These are phyloP conservation scores for Myriangium duriaei DNA, from an alignment of 2,329 filamentous ascomycete genomes.

Conservation along the genomic window DNA sequence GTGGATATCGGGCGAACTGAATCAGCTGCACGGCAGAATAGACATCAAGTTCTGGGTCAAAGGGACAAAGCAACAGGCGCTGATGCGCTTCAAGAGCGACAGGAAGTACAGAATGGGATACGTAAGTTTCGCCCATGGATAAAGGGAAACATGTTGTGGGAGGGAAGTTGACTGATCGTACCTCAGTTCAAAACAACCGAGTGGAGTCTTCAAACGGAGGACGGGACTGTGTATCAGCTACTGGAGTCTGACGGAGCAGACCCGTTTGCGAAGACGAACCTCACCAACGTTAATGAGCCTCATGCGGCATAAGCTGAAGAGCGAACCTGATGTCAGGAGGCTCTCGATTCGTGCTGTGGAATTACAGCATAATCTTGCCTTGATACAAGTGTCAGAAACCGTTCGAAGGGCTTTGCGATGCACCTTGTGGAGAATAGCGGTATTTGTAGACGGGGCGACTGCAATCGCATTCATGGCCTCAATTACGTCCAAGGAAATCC, in stretches of 20 bases:
- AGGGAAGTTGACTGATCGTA: slow-evolving; percentile 9
- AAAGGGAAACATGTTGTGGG: not conserved
- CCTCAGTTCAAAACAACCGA: slow-evolving; percentile 69
- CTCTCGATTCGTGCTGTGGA: too few relatives aligned
- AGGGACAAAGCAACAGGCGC: slow-evolving; percentile 56
- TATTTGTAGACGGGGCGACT: too few relatives aligned
- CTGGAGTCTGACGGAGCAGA: slow-evolving; percentile 51
- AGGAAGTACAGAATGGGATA: slow-evolving; percentile 52
- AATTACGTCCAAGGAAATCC: too few relatives aligned
- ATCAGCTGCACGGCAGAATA: slow-evolving; percentile 84
- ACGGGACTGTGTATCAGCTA: slow-evolving; percentile 59
- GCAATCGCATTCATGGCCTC: too few relatives aligned
- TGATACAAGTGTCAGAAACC: too few relatives aligned
- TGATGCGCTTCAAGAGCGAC: slow-evolving; percentile 70
- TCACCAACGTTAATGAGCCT: slow-evolving; percentile 6
- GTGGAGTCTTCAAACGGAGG: slow-evolving; percentile 68
- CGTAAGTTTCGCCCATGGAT: slow-evolving; percentile 28
- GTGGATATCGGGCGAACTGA: slow-evolving; percentile 55
- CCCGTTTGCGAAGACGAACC: slow-evolving; percentile 42
- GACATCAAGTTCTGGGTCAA: slow-evolving; percentile 79
- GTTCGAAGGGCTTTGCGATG: too few relatives aligned
- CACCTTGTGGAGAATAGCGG: too few relatives aligned
- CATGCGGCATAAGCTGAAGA: slow-evolving; percentile 4
- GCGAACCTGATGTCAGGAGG: too few relatives aligned
- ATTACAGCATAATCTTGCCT: too few relatives aligned